These are phyloP conservation scores for Pseudocercospora pini-densiflorae DNA, from an alignment of 2,329 filamentous ascomycete species.

Conservation along the genomic window DNA sequence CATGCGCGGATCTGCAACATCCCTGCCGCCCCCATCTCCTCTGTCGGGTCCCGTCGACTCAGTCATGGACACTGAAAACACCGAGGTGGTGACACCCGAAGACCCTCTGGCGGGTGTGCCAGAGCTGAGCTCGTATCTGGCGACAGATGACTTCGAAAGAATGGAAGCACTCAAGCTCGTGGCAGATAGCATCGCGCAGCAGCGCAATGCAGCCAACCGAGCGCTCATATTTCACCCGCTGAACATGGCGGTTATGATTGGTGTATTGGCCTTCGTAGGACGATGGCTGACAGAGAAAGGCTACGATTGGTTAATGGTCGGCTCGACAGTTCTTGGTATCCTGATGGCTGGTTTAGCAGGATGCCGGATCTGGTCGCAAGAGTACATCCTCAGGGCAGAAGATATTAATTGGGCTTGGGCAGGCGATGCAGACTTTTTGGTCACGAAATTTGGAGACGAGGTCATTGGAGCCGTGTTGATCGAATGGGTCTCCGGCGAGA, in stretches of 20 bases:
- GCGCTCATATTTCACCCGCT: slow-evolving; percentile 67
- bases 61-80: slow-evolving; percentile 25
- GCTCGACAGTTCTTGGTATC: slow-evolving; percentile 64
- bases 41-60: slow-evolving; percentile 42
- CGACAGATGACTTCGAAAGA: slow-evolving; percentile 61
- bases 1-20: slow-evolving; percentile 50
- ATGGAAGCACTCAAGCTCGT: slow-evolving; percentile 72
- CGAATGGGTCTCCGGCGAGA: slow-evolving; percentile 60
- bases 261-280: slow-evolving; percentile 45
- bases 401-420: slow-evolving; percentile 67
- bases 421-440: slow-evolving; percentile 54
- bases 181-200: slow-evolving; percentile 81
- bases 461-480: slow-evolving; percentile 75
- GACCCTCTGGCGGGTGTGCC: slow-evolving; percentile 61
- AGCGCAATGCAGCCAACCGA: slow-evolving; percentile 69
- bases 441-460: slow-evolving; percentile 69
- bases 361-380: slow-evolving; percentile 63
- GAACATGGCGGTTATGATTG: slow-evolving; percentile 47
- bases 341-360: slow-evolving; percentile 66
- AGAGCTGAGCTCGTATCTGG: slow-evolving; percentile 64
- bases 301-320: slow-evolving; percentile 58
- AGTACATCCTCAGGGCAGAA: slow-evolving; percentile 69
- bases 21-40: slow-evolving; percentile 56
- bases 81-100: slow-evolving; percentile 22
- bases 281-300: slow-evolving; percentile 47